Percentiles rank a stretch among this genome's conserved stretches.
Evolutionary conservation across 441 rosid species (phyloP).

Genomic region (Populus trichocarpa): DNA sequence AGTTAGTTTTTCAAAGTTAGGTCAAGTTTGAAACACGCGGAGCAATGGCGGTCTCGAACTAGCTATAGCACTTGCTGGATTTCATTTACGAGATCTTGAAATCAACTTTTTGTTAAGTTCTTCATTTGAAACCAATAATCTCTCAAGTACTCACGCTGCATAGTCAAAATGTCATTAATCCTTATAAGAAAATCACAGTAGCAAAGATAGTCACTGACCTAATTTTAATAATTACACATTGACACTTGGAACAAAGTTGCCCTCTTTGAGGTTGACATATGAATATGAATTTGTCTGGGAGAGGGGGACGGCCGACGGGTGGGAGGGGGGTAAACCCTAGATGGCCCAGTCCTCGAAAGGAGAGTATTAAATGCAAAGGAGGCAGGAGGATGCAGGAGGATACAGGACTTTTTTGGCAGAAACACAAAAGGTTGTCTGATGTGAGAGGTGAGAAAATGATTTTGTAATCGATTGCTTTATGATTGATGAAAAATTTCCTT

Average conservation of each 20-base stretch:
- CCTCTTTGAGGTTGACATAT: constrained; percentile 28
- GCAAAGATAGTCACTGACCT: not conserved
- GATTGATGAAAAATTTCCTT: constrained; percentile 36
- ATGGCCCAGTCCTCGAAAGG: constrained; percentile 29
- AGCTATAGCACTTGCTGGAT: no score
- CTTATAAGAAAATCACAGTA: not conserved
- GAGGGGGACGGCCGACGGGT: constrained; percentile 2
- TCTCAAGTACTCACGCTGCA: not conserved
- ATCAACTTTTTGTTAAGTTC: no score
- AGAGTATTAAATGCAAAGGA: constrained; percentile 25
- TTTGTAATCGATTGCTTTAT: constrained; percentile 87
- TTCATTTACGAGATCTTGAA: no score
- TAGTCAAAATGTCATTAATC: not conserved
- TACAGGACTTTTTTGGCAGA: constrained; percentile 29
- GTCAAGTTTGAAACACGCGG: no score
- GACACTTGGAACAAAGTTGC: constrained; percentile 31
- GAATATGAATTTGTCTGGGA: constrained; percentile 5
- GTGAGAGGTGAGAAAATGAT: constrained; percentile 61
- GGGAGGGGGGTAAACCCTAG: constrained; percentile 14
- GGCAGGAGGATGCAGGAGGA: constrained; percentile 22
- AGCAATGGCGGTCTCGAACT: no score
- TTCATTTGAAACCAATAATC: not conserved
- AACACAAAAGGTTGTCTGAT: constrained; percentile 48
- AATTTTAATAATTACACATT: not conserved
- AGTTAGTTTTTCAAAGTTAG: no score